A percentile compares a stretch with the other conserved stretches of the same genome.
phyloP scores from a whole-genome alignment of 257 asterid genomes.

The Solanum microdontum region DNA sequence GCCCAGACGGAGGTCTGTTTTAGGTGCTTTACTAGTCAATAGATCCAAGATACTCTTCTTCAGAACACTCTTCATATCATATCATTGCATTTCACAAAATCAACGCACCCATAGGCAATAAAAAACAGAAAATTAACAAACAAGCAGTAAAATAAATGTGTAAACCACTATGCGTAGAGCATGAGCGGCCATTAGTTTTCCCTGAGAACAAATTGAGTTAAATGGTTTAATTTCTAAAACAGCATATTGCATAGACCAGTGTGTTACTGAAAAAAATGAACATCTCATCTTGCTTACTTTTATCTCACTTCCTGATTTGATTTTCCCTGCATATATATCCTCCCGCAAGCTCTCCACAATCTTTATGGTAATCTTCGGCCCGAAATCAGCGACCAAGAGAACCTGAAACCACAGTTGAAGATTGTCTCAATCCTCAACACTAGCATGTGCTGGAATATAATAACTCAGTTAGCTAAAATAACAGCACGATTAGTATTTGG shows the following conservation, averaged over 20 bases:
- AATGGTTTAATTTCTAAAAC: background rate
- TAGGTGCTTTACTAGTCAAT: slow-evolving; percentile 66
- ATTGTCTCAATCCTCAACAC: background rate
- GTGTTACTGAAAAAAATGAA: background rate
- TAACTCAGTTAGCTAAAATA: background rate
- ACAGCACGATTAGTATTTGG: background rate
- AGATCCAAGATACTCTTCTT: slow-evolving; percentile 67
- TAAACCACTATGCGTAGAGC: background rate
- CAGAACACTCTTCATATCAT: slow-evolving; percentile 54
- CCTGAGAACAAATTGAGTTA: background rate
- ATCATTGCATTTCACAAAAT: background rate
- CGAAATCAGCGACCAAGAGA: slow-evolving; percentile 85
- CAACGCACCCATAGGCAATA: background rate
- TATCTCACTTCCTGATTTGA: slow-evolving; percentile 85
- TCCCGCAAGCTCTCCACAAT: slow-evolving; percentile 87
- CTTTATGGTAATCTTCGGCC: slow-evolving; percentile 82
- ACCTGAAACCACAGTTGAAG: slow-evolving; percentile 26
- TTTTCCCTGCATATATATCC: slow-evolving; percentile 83
- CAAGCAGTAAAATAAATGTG: background rate
- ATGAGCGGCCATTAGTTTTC: background rate
- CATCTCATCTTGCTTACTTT: slow-evolving; percentile 36
- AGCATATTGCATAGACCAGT: background rate
- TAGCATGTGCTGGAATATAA: background rate
- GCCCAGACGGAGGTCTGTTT: slow-evolving; percentile 80
- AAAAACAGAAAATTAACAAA: background rate